Percentiles rank a stretch among this genome's conserved stretches.
These are phyloP conservation scores for Globisporangium polare DNA, from an alignment of 352 stramenopile genomes.

Conservation along the genomic window DNA sequence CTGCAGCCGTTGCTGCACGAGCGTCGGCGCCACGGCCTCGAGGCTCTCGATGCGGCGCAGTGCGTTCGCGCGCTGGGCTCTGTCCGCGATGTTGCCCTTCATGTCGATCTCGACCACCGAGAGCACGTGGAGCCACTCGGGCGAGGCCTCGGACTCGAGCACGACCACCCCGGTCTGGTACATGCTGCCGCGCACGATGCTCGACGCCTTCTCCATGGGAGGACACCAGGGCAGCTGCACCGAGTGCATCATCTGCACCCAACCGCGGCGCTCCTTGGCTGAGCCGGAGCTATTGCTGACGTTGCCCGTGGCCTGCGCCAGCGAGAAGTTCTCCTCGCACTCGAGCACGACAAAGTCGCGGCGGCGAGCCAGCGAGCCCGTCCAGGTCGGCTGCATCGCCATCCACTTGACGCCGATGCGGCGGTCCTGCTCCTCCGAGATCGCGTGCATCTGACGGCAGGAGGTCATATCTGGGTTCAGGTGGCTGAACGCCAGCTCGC, in stretches of 20 bases:
- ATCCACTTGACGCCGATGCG: slow-evolving; percentile 32
- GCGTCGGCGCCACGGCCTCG: slow-evolving; percentile 6
- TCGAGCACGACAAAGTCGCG: slow-evolving; percentile 42
- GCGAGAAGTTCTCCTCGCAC: slow-evolving; percentile 28
- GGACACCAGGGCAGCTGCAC: slow-evolving; percentile 54
- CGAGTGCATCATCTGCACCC: slow-evolving; percentile 55
- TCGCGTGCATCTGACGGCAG: slow-evolving; percentile 19
- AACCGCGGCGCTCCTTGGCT: slow-evolving; percentile 23
- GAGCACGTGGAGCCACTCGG: slow-evolving; percentile 24
- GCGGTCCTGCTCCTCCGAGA: slow-evolving; percentile 23
- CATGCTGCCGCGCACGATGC: slow-evolving; percentile 31
- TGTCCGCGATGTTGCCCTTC: slow-evolving; percentile 19
- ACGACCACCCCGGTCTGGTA: slow-evolving; percentile 36
- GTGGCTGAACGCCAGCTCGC: background rate
- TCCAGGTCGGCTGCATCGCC: slow-evolving; percentile 24
- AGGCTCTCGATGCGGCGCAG: slow-evolving; percentile 11
- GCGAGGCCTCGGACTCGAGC: slow-evolving; percentile 22
- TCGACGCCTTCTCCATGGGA: slow-evolving; percentile 26
- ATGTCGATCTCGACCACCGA: slow-evolving; percentile 26
- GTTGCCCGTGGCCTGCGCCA: background rate
- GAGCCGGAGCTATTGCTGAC: background rate
- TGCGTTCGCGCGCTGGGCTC: slow-evolving; percentile 13
- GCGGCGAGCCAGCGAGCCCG: slow-evolving; percentile 19
- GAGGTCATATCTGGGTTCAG: slow-evolving; percentile 17
- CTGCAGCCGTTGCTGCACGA: slow-evolving; percentile 17